phyloP scores from a whole-genome alignment of 192 early-diverging fungal species.

The Coemansia asiatica region DNA sequence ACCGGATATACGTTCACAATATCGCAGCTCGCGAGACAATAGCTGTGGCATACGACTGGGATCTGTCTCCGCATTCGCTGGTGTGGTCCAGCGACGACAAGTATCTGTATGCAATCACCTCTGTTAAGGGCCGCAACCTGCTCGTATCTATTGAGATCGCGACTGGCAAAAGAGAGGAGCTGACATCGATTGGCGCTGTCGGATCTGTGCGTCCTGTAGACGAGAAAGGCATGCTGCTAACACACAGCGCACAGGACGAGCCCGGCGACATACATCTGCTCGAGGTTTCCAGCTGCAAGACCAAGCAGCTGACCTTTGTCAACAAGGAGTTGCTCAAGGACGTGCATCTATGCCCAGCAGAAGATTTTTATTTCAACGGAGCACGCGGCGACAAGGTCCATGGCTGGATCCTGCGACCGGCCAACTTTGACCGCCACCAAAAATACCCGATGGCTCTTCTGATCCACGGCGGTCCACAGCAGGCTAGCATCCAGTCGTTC shows the following conservation, averaged over 20 bases:
- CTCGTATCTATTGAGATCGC: slow-evolving; percentile 9
- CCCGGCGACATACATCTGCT: slow-evolving; percentile 40
- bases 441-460: slow-evolving; percentile 72
- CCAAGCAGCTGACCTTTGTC: slow-evolving; percentile 50
- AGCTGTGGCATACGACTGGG: slow-evolving; percentile 59
- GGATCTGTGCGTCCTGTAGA: slow-evolving; percentile 25
- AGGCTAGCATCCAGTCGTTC: slow-evolving; percentile 36
- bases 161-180: slow-evolving; percentile 25
- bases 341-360: slow-evolving; percentile 50
- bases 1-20: slow-evolving; percentile 60
- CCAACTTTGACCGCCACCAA: slow-evolving; percentile 43
- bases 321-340: slow-evolving; percentile 45
- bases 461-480: slow-evolving; percentile 80
- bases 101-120: slow-evolving; percentile 16
- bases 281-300: slow-evolving; percentile 29
- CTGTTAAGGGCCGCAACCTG: slow-evolving; percentile 19
- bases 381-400: slow-evolving; percentile 49
- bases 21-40: slow-evolving; percentile 46
- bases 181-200: slow-evolving; percentile 19
- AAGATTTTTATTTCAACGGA: slow-evolving; percentile 67
- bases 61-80: slow-evolving; percentile 55
- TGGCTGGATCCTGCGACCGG: slow-evolving; percentile 34
- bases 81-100: slow-evolving; percentile 33
- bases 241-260: slow-evolving; percentile 39
- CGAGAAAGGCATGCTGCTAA: slow-evolving; percentile 43